Evolutionary conservation across 2,329 filamentous ascomycete genomes (phyloP).

Genomic region (Dactylellina haptotyla): DNA sequence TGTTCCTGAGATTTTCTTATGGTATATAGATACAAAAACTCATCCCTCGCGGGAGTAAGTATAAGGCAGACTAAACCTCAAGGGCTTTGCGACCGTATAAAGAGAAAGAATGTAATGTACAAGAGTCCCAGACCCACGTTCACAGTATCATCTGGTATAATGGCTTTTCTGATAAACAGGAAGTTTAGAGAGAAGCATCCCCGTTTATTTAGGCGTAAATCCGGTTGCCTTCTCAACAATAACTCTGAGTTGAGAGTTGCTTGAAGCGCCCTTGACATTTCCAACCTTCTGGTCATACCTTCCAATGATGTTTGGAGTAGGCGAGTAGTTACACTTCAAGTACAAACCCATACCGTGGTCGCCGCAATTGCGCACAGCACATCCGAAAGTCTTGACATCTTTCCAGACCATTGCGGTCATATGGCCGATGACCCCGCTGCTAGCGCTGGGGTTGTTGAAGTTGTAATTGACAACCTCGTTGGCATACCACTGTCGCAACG

Average conservation of each 20-base stretch:
- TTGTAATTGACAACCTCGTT: constrained; percentile 52
- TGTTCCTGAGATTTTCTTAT: too few relatives aligned
- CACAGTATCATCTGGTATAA: too few relatives aligned
- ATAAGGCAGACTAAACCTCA: too few relatives aligned
- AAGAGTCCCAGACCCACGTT: too few relatives aligned
- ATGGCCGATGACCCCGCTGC: constrained; percentile 35
- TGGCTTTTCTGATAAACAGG: too few relatives aligned
- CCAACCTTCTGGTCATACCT: constrained; percentile 34
- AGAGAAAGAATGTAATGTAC: too few relatives aligned
- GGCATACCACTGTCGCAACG: constrained; percentile 48
- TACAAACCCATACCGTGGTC: constrained; percentile 39
- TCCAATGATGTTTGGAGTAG: constrained; percentile 41
- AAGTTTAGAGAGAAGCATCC: background rate
- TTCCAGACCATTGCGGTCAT: constrained; percentile 54
- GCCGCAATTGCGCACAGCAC: constrained; percentile 44
- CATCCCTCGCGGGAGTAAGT: too few relatives aligned
- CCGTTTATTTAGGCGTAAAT: constrained; percentile 25
- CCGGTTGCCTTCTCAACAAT: constrained; percentile 42
- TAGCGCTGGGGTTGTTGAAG: constrained; percentile 23
- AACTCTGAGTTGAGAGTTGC: constrained; percentile 12
- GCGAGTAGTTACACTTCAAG: constrained; percentile 49
- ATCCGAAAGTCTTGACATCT: constrained; percentile 35
- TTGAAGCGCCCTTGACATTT: constrained; percentile 31
- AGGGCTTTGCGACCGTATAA: too few relatives aligned
- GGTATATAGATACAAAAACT: too few relatives aligned